Percentiles rank a stretch among this genome's conserved stretches.
These are phyloP conservation scores for Musa schizocarpa DNA, from an alignment of 176 grass and related monocot species.

Conservation along the genomic window DNA sequence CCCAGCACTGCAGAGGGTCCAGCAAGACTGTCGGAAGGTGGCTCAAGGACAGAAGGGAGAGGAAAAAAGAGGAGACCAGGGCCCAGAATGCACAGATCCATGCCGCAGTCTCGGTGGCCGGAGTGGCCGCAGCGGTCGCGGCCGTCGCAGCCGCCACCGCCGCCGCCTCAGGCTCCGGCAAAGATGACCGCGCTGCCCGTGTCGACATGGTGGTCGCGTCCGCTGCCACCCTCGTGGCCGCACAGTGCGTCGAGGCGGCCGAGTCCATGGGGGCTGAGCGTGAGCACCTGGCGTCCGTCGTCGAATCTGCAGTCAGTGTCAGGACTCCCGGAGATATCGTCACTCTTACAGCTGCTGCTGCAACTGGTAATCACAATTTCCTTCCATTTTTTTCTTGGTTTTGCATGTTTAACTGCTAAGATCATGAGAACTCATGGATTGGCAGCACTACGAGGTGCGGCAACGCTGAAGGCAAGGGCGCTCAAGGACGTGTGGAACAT, in stretches of 20 bases:
- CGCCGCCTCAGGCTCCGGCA: conserved; percentile 31
- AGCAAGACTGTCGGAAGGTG: conserved; percentile 89
- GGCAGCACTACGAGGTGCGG: conserved; percentile 50
- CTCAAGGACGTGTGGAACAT: conserved; percentile 71
- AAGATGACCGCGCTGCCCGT: conserved; percentile 43
- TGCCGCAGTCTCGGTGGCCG: conserved; percentile 62
- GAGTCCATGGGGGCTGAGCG: conserved; percentile 74
- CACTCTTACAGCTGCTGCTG: conserved; percentile 78
- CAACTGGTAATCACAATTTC: conserved; percentile 40
- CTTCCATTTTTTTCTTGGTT: too few relatives aligned
- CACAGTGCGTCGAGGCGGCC: conserved; percentile 72
- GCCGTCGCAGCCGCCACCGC: conserved; percentile 57
- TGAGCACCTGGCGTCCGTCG: conserved; percentile 50
- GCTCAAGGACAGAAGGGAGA: conserved; percentile 71
- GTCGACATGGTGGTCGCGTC: conserved; percentile 66
- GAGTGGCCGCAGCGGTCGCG: conserved; percentile 60
- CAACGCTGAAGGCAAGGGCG: conserved; percentile 59
- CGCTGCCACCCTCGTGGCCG: conserved; percentile 70
- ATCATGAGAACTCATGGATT: background rate
- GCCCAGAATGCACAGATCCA: conserved; percentile 85
- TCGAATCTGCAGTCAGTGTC: conserved; percentile 63
- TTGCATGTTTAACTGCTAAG: too few relatives aligned
- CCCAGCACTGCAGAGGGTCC: conserved; percentile 37
- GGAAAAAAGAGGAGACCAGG: conserved; percentile 61
- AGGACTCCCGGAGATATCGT: conserved; percentile 54